These are phyloP conservation scores for Rhodamnia argentea DNA, from an alignment of 345 rosid genomes.

Conservation along the genomic window DNA sequence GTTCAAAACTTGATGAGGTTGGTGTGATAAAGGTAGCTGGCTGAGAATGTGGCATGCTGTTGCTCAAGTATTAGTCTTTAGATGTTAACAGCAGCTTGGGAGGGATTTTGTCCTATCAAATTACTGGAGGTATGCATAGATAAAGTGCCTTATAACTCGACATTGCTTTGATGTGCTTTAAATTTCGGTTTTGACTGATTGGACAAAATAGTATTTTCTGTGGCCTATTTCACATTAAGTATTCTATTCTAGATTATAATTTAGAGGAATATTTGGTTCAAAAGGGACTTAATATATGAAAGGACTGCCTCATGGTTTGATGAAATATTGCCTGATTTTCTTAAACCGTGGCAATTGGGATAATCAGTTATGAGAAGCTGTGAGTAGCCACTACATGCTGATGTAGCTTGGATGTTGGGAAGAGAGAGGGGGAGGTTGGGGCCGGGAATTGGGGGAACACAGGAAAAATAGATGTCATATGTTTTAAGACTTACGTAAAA, in stretches of 20 bases:
- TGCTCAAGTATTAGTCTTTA: neutral
- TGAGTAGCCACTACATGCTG: neutral
- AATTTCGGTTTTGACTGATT: neutral
- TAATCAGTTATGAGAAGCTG: neutral
- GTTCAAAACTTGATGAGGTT: constrained; percentile 81
- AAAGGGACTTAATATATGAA: neutral
- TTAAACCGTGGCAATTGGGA: neutral
- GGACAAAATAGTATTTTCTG: neutral
- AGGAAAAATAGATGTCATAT: neutral
- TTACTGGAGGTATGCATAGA: constrained; percentile 37
- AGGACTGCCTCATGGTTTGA: neutral
- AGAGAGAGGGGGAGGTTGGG: too few species aligned
- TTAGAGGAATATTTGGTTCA: neutral
- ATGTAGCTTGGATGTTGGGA: neutral
- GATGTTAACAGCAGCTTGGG: constrained; percentile 40
- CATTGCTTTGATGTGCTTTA: neutral
- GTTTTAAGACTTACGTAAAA: neutral
- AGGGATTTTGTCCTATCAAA: constrained; percentile 29
- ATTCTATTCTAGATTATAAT: neutral
- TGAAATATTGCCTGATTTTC: neutral
- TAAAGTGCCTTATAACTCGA: neutral
- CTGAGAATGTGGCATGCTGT: constrained; percentile 19
- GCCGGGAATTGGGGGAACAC: neutral
- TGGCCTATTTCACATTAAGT: neutral
- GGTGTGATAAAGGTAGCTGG: constrained; percentile 88